Conservation (phyloP, 2,329 filamentous ascomycete genomes). For the Dryadomyces quercus-mongolicae region DNA sequence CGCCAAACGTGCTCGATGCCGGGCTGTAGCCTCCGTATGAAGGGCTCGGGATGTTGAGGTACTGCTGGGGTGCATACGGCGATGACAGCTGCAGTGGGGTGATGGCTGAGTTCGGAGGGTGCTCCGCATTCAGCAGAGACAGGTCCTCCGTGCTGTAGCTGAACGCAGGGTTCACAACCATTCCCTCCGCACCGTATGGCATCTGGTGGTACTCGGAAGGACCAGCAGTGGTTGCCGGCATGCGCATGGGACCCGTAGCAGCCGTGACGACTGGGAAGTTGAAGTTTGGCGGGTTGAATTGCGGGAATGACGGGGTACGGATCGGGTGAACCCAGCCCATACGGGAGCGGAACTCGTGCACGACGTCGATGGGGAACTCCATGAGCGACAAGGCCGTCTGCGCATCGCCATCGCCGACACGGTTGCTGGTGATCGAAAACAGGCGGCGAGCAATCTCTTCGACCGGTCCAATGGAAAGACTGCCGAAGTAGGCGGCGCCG, state of each 20-base stretch:
- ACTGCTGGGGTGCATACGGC: conserved; percentile 41
- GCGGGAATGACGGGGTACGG: conserved; percentile 47
- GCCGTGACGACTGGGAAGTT: conserved; percentile 24
- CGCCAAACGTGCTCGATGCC: conserved; percentile 45
- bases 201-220: conserved; percentile 28
- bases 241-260: conserved; percentile 22
- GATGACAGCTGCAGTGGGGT: conserved; percentile 46
- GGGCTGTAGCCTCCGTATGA: conserved; percentile 49
- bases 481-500: conserved; percentile 77
- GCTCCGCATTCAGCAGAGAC: conserved; percentile 38
- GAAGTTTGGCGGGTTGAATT: conserved; percentile 45
- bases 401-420: conserved; percentile 41
- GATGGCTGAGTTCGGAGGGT: conserved; percentile 30
- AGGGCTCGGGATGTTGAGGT: conserved; percentile 51
- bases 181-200: conserved; percentile 30
- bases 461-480: conserved; percentile 65
- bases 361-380: conserved; percentile 60
- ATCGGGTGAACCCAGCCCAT: conserved; percentile 55
- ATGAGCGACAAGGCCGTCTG: conserved; percentile 55
- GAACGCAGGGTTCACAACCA: conserved; percentile 37
- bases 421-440: conserved; percentile 52
- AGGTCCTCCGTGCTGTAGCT: conserved; percentile 54
- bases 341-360: conserved; percentile 54
- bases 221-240: conserved; percentile 24
- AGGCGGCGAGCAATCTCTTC: conserved; percentile 76